phyloP scores from a whole-genome alignment of 768 basidiomycete species.

The Lentinula sp. region DNA sequence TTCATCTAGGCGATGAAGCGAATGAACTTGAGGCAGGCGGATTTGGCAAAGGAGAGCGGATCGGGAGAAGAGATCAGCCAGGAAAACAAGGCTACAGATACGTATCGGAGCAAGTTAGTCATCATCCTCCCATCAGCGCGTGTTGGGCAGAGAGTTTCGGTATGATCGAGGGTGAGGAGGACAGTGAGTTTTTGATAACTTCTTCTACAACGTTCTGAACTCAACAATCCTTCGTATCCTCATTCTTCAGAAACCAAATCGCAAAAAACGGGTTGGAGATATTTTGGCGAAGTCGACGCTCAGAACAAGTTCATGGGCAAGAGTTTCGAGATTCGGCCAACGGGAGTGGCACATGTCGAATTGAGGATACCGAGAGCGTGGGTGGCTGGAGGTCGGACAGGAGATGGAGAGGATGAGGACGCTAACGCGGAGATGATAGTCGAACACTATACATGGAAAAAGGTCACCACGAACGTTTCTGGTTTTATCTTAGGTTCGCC shows the following conservation, averaged over 20 bases:
- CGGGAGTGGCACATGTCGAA: slow-evolving; percentile 88
- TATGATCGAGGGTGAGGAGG: background rate
- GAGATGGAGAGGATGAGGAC: slow-evolving; percentile 15
- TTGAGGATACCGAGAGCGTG: slow-evolving; percentile 66
- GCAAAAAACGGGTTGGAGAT: background rate
- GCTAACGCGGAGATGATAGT: slow-evolving; percentile 48
- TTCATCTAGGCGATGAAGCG: slow-evolving; percentile 47
- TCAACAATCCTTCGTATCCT: too few relatives aligned
- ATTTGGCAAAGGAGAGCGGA: background rate
- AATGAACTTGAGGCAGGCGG: background rate
- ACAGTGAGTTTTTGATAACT: background rate
- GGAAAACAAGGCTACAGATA: slow-evolving; percentile 75
- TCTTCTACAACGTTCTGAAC: too few relatives aligned
- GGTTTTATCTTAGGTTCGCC: slow-evolving; percentile 90
- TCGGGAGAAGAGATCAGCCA: background rate
- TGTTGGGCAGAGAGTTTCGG: slow-evolving; percentile 72
- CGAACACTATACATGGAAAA: slow-evolving; percentile 96
- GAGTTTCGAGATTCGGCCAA: slow-evolving; percentile 93
- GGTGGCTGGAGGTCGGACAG: slow-evolving; percentile 32
- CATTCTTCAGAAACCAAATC: background rate
- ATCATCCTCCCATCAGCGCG: slow-evolving; percentile 95
- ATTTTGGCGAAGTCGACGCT: slow-evolving; percentile 68
- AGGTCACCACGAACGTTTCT: slow-evolving; percentile 85
- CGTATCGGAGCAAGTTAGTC: slow-evolving; percentile 93
- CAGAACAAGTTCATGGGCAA: slow-evolving; percentile 97